A percentile compares a stretch with the other conserved stretches of the same genome.
Evolutionary conservation across 306 rosid genomes (phyloP).

Genomic region (Rosa persica): DNA sequence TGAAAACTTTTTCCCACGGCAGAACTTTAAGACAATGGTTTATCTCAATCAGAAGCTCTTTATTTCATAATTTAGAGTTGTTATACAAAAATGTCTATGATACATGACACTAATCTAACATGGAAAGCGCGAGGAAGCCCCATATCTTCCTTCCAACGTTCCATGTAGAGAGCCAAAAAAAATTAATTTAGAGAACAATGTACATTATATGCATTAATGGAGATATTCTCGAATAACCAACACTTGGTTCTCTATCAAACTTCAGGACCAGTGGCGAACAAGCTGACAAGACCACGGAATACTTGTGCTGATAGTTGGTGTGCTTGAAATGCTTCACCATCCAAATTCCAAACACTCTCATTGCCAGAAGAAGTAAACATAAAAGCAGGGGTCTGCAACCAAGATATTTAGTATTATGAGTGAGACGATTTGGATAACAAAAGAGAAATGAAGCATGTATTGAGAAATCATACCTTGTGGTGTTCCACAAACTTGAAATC

Average conservation of each 20-base stretch:
- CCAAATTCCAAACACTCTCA: conserved; percentile 89
- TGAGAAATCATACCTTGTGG: conserved; percentile 60
- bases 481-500: conserved; percentile 86
- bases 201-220: neutral
- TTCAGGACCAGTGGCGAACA: conserved; percentile 90
- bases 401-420: neutral
- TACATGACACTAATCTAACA: neutral
- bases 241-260: conserved; percentile 33
- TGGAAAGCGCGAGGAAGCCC: neutral
- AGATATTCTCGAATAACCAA: neutral
- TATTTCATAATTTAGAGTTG: neutral
- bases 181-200: neutral
- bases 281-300: conserved; percentile 71
- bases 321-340: conserved; percentile 78
- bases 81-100: neutral
- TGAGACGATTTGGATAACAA: neutral
- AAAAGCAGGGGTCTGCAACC: conserved; percentile 71
- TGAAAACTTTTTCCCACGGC: neutral
- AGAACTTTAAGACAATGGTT: neutral
- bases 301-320: conserved; percentile 96
- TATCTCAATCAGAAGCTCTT: neutral
- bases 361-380: conserved; percentile 71
- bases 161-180: neutral
- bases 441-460: neutral
- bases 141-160: neutral